Conservation (phyloP, 2,329 filamentous ascomycete genomes). For the Biscogniauxia mediterranea region DNA sequence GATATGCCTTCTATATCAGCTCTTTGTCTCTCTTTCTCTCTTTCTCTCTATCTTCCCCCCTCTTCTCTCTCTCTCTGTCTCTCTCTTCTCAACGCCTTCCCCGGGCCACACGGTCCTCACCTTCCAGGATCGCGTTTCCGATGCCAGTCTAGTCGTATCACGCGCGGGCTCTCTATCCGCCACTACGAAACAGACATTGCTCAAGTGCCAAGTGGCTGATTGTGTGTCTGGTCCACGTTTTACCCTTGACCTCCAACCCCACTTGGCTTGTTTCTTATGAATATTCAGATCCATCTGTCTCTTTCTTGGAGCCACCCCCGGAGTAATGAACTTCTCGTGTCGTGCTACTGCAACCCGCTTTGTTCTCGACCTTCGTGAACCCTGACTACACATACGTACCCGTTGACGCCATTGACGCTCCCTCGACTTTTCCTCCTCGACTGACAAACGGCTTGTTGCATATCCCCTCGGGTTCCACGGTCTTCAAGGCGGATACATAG, state of each 20-base stretch:
- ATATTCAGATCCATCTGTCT: background rate
- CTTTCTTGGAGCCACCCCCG: background rate
- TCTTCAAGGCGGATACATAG: background rate
- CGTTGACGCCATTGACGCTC: background rate
- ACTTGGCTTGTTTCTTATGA: background rate
- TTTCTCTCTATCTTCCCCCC: no score
- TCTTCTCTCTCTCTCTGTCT: no score
- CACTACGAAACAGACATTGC: background rate
- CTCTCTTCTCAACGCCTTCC: background rate
- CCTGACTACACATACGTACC: background rate
- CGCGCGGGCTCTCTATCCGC: background rate
- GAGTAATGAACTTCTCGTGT: background rate
- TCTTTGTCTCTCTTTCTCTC: no score
- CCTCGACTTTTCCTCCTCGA: background rate
- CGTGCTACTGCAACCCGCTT: background rate
- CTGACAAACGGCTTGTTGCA: background rate
- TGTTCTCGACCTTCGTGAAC: background rate
- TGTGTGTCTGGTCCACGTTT: background rate
- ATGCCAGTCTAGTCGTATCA: background rate
- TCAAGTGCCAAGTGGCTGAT: background rate
- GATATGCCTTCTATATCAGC: no score
- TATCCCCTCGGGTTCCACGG: background rate
- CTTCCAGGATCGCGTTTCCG: background rate
- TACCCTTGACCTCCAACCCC: background rate
- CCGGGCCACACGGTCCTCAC: background rate